Conservation (phyloP, 2,329 filamentous ascomycete genomes). For the Thelonectria olida region DNA sequence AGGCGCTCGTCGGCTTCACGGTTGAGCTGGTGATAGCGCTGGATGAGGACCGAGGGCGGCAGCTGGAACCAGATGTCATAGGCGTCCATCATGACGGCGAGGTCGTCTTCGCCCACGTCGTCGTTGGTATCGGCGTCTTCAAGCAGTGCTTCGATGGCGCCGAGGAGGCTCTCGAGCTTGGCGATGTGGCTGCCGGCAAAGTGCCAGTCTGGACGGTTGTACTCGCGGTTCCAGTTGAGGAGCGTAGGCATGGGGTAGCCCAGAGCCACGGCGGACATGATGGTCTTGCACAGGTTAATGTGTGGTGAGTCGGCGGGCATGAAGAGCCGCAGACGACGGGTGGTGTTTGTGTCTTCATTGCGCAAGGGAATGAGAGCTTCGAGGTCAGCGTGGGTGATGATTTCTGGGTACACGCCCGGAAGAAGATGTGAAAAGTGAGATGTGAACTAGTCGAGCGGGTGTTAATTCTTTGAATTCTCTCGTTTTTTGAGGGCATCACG, state of each 20-base stretch:
- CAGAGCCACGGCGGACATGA: slow-evolving; percentile 49
- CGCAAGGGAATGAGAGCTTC: slow-evolving; percentile 19
- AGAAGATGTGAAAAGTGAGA: not conserved
- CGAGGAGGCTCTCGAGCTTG: slow-evolving; percentile 47
- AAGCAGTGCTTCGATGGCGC: slow-evolving; percentile 42
- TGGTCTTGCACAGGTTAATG: slow-evolving; percentile 50
- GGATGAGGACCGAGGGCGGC: slow-evolving; percentile 47
- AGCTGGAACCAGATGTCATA: slow-evolving; percentile 53
- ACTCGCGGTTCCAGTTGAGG: slow-evolving; percentile 50
- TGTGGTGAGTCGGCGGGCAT: slow-evolving; percentile 49
- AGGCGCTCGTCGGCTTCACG: slow-evolving; percentile 44
- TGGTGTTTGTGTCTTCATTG: slow-evolving; percentile 11
- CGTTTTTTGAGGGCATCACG: not conserved
- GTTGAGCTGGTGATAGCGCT: slow-evolving; percentile 48
- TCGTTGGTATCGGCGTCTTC: slow-evolving; percentile 22
- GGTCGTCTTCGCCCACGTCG: slow-evolving; percentile 41
- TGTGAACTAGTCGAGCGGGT: slow-evolving; percentile 21
- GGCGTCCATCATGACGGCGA: slow-evolving; percentile 49
- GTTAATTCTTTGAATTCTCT: not conserved
- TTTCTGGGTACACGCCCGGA: not conserved
- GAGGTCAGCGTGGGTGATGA: slow-evolving; percentile 23
- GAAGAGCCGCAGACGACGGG: slow-evolving; percentile 47
- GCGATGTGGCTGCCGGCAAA: slow-evolving; percentile 51
- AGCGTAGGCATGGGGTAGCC: slow-evolving; percentile 50
- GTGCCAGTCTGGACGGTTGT: slow-evolving; percentile 49